Evolutionary conservation across 345 rosid species (phyloP), one percentile per base, ranked within the genome.

Genomic region (Ceriops zippeliana): DNA sequence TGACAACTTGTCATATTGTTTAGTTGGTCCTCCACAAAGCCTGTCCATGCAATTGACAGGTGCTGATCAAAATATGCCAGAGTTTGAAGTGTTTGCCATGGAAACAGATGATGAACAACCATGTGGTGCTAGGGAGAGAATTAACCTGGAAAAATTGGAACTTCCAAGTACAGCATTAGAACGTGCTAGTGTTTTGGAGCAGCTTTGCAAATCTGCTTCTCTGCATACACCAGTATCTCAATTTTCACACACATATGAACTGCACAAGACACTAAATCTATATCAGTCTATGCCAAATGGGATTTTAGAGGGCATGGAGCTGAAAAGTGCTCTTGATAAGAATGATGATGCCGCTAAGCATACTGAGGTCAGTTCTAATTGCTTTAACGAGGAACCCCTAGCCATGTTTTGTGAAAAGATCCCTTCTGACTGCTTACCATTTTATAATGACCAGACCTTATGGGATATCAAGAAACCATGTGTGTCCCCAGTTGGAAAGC

Each of bases 241-340:
- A 61, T 75, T 81, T 62, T 75, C 88, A 61, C 74, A 83, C 38
- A 78, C 80, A 20, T 79, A 73, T 73, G 74, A 75, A 57, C 62
- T 81, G 32, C 76, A 83, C 6, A 66, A 58, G 75, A 73, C 62
- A 19, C 75, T 81, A 34, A 78, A 76, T 47, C 72, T 79, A 31
- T 76, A 83, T 75, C 90, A 80, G 62, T 86, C 96, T 22, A 81
- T 87, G 64, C 91, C 99, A 46, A 78, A 82, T 66, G 87, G 92
- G 54, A 80, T 86, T 63, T 82, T 86, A 63, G 88, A 87, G 69
- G 74, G 80, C 79, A 74, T 79, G 81, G 81, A 74, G 73, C 57
- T 65, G 42, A 71, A 56, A 63, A 75, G 61, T 68, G 62, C 60
- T 21, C 71, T 75, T 51, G 63, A 67, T 30, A 32, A 60, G 28